These are phyloP conservation scores for Populus hybrid DNA, from an alignment of 441 rosid species.

Conservation along the genomic window DNA sequence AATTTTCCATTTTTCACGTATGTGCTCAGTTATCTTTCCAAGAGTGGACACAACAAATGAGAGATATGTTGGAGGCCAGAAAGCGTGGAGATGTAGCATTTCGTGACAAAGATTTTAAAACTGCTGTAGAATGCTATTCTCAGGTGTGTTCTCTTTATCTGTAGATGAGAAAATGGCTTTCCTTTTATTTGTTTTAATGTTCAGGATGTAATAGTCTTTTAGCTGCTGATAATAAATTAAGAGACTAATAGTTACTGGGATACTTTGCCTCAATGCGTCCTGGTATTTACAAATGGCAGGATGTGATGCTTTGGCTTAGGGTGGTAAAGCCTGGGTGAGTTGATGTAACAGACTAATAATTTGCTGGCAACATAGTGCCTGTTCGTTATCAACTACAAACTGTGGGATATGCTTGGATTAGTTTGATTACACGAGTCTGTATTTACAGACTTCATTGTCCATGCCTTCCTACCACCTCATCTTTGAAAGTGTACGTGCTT, in stretches of 20 bases:
- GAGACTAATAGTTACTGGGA: neutral
- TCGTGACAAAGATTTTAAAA: slow-evolving; percentile 74
- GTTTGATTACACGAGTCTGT: neutral
- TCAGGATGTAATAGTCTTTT: neutral
- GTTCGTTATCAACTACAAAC: neutral
- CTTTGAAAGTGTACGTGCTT: neutral
- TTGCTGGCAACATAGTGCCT: neutral
- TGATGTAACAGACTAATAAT: neutral
- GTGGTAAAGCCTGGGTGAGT: neutral
- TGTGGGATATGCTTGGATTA: neutral
- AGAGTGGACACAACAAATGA: slow-evolving; percentile 96
- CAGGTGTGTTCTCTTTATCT: slow-evolving; percentile 48
- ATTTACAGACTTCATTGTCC: neutral
- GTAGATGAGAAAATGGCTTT: neutral
- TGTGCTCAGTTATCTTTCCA: slow-evolving; percentile 71
- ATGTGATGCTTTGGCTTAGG: neutral
- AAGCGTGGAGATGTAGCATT: slow-evolving; percentile 85
- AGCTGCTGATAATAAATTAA: neutral
- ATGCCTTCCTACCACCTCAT: neutral
- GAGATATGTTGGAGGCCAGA: slow-evolving; percentile 87
- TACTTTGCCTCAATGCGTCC: neutral
- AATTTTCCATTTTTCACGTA: slow-evolving; percentile 11
- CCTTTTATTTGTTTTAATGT: neutral
- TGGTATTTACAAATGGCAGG: neutral
- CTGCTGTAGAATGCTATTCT: slow-evolving; percentile 66